Evolutionary conservation across 2,329 filamentous ascomycete species (phyloP), one percentile per base, ranked within the genome.

Genomic region (Colletotrichum coccodes): DNA sequence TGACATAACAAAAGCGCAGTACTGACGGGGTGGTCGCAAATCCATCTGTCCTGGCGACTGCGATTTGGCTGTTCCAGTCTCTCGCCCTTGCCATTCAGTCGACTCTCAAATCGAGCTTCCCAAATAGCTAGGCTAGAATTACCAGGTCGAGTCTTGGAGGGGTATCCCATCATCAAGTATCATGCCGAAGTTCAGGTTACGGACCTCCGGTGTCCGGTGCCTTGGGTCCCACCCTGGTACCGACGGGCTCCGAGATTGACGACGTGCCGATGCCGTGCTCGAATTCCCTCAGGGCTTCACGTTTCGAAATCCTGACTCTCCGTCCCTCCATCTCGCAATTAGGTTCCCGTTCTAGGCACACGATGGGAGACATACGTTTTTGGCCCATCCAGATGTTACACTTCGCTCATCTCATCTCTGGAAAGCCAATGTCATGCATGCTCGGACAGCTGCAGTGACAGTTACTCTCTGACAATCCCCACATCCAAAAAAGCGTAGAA

Each of bases 181-280:
- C 47, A 5, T 62, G n/a, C 34, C 32, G 26, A 40, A 18, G 11
- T 46, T 38, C 36, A 42, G 23, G 12, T 26, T 38, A 50, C 52
- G 59, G 60, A 67, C 50, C 44, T 66, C 59, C 44, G 59, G 14
- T 28, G 56, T 59, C 40, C 30, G 30, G n/a, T n/a, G n/a, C n/a
- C n/a, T n/a, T n/a, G 44, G 58, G 36, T 6, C 12, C 49, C 42
- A 62, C 34, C 16, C 49, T 11, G 49, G 46, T 26, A 42, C 36
- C n/a, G 40, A 49, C 40, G 12, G 58, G 12, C 16, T 8, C 26
- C 44, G 26, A 11, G 11, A 34, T 34, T 28, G 9, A 40, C 14
- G 21, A 26, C 16, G 7, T 49, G 14, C 36, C 46, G 60, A 12
- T 36, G 5, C 46, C 53, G 30, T 38, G 9, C 53, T 26, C n/a